Evolutionary conservation across 805 yeast species (phyloP).

Genomic region (Ogataea populi-albae): DNA sequence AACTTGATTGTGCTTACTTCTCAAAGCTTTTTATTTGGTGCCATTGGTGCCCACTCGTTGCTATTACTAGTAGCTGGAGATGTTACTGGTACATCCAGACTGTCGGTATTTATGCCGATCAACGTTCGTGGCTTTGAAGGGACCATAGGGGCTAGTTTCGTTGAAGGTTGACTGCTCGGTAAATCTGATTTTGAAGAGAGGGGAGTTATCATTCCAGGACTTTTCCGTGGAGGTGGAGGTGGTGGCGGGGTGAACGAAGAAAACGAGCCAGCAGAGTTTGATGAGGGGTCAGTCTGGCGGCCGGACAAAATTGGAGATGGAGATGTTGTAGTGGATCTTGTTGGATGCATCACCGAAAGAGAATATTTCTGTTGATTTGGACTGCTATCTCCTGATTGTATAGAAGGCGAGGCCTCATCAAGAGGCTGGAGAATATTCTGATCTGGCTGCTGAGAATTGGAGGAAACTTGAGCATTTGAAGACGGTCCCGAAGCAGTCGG

Average conservation of each 20-base stretch:
- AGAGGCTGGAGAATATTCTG: not conserved
- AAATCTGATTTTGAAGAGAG: constrained; percentile 2
- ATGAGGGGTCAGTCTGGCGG: constrained; percentile 40
- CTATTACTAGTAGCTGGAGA: not conserved
- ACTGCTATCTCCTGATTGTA: too few relatives aligned
- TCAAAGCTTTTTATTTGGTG: constrained; percentile 29
- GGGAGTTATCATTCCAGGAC: too few relatives aligned
- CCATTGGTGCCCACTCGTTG: constrained; percentile 30
- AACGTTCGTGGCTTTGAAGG: constrained; percentile 31
- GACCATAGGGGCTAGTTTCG: constrained; percentile 31
- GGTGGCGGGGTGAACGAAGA: constrained; percentile 18
- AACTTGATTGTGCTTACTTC: constrained; percentile 1
- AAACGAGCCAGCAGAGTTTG: constrained; percentile 13
- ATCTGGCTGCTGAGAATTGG: constrained; percentile 3
- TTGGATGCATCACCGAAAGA: constrained; percentile 30
- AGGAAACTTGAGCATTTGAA: constrained; percentile 12
- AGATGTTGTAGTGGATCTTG: constrained; percentile 28
- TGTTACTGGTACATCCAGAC: constrained; percentile 1
- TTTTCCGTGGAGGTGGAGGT: constrained; percentile 31
- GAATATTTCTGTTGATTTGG: too few relatives aligned
- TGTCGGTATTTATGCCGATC: constrained; percentile 14
- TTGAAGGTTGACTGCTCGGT: constrained; percentile 5
- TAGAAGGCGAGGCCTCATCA: too few relatives aligned
- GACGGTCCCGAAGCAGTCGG: constrained; percentile 26
- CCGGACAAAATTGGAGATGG: constrained; percentile 30